Base-by-base conservation (phyloP, 805 yeast species). In the Ogataea chonburiensis region DNA sequence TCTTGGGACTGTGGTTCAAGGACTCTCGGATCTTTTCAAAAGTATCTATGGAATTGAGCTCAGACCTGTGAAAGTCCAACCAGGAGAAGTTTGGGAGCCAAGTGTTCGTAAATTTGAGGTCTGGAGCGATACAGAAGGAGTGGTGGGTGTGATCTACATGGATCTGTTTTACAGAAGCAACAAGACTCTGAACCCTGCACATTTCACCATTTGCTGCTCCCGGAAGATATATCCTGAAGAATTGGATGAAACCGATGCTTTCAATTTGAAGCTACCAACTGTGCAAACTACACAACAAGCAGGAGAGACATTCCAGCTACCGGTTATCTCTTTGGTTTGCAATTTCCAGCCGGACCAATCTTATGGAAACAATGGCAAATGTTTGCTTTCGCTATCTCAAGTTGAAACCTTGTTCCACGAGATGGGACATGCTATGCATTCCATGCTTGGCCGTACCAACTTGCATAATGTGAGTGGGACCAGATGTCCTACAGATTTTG, bases 371-470 rank as follows among this genome's bases (percentile, higher is more conserved):
- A 52, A 53, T 5, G 51, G 42, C 5, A 73, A 76, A 15, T 79
- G 89, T 19, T 64, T 85, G 13, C 61, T 91, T 24, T 68, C 81
- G 9, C 68, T 86, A 39, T 75, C 71, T 39, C 98, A 93, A 52
- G 88, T 91, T 14, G 96, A 91, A 51, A 93, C 98, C 0, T 65
- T 93, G 13, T 93, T 93, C 66, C 98, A 93, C 61, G 98, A 93
- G 62, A 88, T 93, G 96, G 98, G 98, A 1, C 98, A 93, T 61
- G 98, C 98, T 1, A 84, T 93, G 77, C 98, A 93, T 59, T 86
- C 97, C 3, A 91, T 93, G 96, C 64, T 93, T 14, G 98, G 98
- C 0, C 73, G 91, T 44, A 93, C 98, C 0, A 71, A 81, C 27
- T 64, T 91, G 34, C 98, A 93, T 57, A 93, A 88, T 57, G 82